Base-by-base conservation (phyloP, 2,329 filamentous ascomycete genomes). In the Exophiala xenobiotica region DNA sequence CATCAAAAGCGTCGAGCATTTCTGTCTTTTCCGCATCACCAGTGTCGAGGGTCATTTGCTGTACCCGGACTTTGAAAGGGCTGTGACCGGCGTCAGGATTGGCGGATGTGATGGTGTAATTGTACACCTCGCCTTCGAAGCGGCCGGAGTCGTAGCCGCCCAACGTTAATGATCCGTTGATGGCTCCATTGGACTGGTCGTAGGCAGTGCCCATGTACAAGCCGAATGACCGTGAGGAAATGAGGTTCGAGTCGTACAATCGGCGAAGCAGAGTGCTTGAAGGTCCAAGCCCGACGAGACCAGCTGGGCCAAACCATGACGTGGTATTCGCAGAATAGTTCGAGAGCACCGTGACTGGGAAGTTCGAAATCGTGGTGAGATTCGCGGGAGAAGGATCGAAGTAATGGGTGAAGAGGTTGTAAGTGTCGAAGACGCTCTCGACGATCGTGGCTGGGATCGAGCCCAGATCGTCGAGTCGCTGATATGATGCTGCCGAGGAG, bases 131-230 rank as follows among this genome's bases (percentile, higher is more conserved):
- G 24, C 67, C 70, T 1, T 63, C 65, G 53, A 74, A 73, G 16
- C 72, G 68, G 19, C 70, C 70, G 9, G 70, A 67, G 55, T 75
- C 72, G 53, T 70, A 74, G 18, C 72, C 72, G n/a, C 72, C 72
- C 29, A 74, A 69, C 2, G 67, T 67, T 29, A 72, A 69, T 51
- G 67, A 71, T 20, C 72, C 72, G 46, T 74, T 74, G 20, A 72
- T 64, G 2, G 51, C 58, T 12, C 72, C 72, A 12, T 68, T 70
- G 1, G 70, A 69, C 24, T 70, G 65, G 31, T 69, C 65, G 54
- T 71, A 70, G 7, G 42, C 68, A 43, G 70, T 67, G 2, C 72
- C 72, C 38, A 73, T 68, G 56, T 74, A 74, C 3, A 74, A 62
- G 6, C 70, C 70, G 54, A 71, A 73, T 20, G 71, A 73, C 23